These are phyloP conservation scores for Kuraishia capsulata DNA, from an alignment of 805 yeast genomes.

Conservation along the genomic window DNA sequence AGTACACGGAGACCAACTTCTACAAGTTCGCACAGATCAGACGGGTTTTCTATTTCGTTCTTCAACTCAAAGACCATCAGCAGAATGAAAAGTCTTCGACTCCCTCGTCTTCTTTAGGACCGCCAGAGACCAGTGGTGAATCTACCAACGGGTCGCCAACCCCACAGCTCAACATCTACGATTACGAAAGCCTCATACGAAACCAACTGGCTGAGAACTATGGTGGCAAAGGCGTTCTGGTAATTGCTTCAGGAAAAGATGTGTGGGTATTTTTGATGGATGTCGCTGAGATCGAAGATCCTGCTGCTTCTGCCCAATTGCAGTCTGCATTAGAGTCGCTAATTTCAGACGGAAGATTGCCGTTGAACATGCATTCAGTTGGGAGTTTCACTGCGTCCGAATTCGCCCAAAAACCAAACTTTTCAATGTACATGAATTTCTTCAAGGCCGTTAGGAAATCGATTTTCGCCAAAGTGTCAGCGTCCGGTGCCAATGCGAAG, in stretches of 20 bases:
- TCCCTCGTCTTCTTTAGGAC: background rate
- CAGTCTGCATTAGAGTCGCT: slow-evolving; percentile 12
- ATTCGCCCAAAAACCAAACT: slow-evolving; percentile 16
- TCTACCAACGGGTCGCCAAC: background rate
- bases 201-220: background rate
- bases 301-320: background rate
- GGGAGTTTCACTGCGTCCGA: slow-evolving; percentile 16
- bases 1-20: slow-evolving; percentile 18
- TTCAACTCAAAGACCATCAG: slow-evolving; percentile 14
- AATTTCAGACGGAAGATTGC: slow-evolving; percentile 15
- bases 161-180: slow-evolving; percentile 10
- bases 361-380: slow-evolving; percentile 16
- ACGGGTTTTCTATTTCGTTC: slow-evolving; percentile 20
- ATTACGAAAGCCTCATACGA: slow-evolving; percentile 17
- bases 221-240: background rate
- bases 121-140: background rate
- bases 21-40: slow-evolving; percentile 17
- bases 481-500: slow-evolving; percentile 2
- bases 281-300: background rate
- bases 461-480: background rate
- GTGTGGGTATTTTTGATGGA: background rate
- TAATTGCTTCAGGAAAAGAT: background rate
- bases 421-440: slow-evolving; percentile 33
- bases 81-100: background rate
- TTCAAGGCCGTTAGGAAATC: slow-evolving; percentile 30